Evolutionary conservation across 192 early-diverging fungal genomes (phyloP), one percentile per base, ranked within the genome.

Genomic region (Lunasporangiospora selenospora): DNA sequence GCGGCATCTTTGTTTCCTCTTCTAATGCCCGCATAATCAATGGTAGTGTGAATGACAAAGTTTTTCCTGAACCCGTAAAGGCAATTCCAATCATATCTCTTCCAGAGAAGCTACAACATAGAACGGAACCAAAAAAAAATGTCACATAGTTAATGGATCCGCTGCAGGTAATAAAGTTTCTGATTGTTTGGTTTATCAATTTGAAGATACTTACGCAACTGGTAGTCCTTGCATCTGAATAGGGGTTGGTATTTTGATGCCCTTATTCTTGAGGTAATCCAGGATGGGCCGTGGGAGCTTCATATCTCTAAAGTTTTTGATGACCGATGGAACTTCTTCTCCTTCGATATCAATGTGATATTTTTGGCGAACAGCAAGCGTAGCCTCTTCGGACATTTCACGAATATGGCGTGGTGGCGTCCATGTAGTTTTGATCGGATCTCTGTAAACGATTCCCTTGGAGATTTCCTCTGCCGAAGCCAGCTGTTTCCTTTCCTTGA

Each of bases 1-100:
- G 73, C 3, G 95, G 93, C 53, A 97, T 67, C 49, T 86, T 88
- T 18, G 85, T 67, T 71, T 99, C 97, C n/a, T 87, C 93, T 63
- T 99, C 95, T 12, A 99, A 76, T n/a, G 97, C 94, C 45, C 90
- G 80, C 84, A 99, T 88, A 10, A 99, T 66, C 48, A 97, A 65
- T n/a, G 97, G 97, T 21, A 99, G 65, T 7, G 95, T 95, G 73
- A 99, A 99, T 0, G 94, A 87, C 44, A 99, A 75, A 9, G 97
- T 97, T 60, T 99, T 99, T 18, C 95, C 97, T 1, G 93, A 95
- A 37, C 97, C 95, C n/a, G 97, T 97, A 64, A 97, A 97, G 0
- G 97, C 95, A 80, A 95, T 94, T 11, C 95, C 95, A 70, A 99
- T 97, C 97, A 99, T 99, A 60, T 97, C 97, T 33, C 97, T 75